Base-by-base conservation (phyloP, 305 asterid species). In the Rubia peregrina region DNA sequence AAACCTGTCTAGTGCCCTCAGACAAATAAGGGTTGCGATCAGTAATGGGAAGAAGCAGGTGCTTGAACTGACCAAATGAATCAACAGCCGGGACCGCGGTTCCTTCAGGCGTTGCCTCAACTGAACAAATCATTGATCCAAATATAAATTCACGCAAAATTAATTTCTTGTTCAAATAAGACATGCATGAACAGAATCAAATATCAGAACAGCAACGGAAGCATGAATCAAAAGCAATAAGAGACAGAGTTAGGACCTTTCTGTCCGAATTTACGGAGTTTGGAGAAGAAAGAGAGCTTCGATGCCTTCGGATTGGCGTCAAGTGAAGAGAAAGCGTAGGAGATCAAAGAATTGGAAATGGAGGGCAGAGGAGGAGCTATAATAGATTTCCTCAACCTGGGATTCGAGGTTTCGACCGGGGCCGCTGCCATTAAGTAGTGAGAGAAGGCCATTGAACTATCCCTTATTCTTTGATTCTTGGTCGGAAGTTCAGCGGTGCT, bases 1-100 rank as follows among this genome's bases (percentile, higher is more conserved):
- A 74, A 70, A 90, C 98, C 95, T 93, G 95, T 81, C 92, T 86
- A 61, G 96, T 85, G 66, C 98, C 98, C 81, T 90, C 97, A 0
- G 95, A 83, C 56, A 93, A 96, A 78, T 84, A 89, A 76, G 97
- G 96, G 71, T 90, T 89, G 38, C 94, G 86, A 70, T 93, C 97
- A 38, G 95, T 80, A 66, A 93, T 87, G 62, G 98, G 98, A 67
- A 93, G 85, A 67, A 90, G 95, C 83, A 93, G 82, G 73, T 89
- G 96, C 84, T 86, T 93, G 86, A 87, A 93, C 79, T 81, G 89
- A 51, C 83, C 74, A 69, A 86, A 90, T 63, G 88, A 66, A 70
- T 82, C 86, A 36, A 81, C 84, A 41, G 79, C 78, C 14, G 89
- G 83, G 57, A 70, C 80, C 75, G 85, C 92, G 33, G 91, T 79